Conservation (phyloP, 148 eudicot species). For the Chenopodium quinoa region DNA sequence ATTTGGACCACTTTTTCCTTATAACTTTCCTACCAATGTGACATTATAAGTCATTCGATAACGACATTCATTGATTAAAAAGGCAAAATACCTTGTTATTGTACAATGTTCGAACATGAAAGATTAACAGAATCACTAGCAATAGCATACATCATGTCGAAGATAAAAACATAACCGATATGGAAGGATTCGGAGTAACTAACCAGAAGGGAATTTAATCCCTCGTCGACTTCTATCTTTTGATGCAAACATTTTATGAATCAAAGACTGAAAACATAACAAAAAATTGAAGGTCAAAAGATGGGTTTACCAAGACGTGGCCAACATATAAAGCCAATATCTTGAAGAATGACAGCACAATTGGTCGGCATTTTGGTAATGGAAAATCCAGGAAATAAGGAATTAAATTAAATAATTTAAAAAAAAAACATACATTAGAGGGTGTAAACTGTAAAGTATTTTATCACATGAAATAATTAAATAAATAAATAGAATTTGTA, state of each 20-base stretch:
- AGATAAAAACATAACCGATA: neutral
- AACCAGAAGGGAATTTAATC: slow-evolving; percentile 40
- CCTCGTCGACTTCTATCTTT: slow-evolving; percentile 35
- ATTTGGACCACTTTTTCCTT: slow-evolving; percentile 20
- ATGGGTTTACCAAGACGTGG: slow-evolving; percentile 14
- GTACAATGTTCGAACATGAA: neutral
- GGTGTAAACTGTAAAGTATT: neutral
- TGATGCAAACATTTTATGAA: slow-evolving; percentile 44
- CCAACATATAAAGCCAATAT: slow-evolving; percentile 26
- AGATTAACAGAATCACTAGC: neutral
- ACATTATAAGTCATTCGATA: neutral
- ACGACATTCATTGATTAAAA: neutral
- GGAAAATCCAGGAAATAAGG: slow-evolving; percentile 22
- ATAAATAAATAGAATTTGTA: neutral
- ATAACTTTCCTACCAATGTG: slow-evolving; percentile 11
- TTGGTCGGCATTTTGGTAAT: slow-evolving; percentile 22
- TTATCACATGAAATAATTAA: neutral
- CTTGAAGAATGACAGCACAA: slow-evolving; percentile 22
- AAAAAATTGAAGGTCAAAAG: slow-evolving; percentile 9
- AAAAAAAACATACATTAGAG: neutral
- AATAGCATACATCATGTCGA: neutral
- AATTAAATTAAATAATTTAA: neutral
- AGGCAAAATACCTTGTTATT: neutral
- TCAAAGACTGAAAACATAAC: slow-evolving; percentile 41
- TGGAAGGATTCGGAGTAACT: slow-evolving; percentile 9